These are phyloP conservation scores for Parasarocladium wereldwijsianum DNA, from an alignment of 2,329 filamentous ascomycete species.

Conservation along the genomic window DNA sequence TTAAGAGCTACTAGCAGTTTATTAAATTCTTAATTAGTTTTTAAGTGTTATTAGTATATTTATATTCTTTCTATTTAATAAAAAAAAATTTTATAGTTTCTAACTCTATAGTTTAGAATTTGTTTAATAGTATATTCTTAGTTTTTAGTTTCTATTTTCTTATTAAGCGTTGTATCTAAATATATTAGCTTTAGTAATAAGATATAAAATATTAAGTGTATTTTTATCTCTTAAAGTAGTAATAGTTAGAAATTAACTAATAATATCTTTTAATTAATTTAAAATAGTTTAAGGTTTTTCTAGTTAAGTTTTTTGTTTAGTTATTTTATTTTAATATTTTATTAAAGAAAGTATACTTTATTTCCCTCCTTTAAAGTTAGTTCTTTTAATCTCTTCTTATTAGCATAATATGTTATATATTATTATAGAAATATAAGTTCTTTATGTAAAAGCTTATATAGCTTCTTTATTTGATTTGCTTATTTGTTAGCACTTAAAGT, in stretches of 20 bases:
- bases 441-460: conserved; percentile 5
- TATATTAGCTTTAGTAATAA: conserved; percentile 7
- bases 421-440: no score
- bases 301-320: conserved; percentile 8
- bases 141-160: conserved; percentile 2
- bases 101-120: neutral
- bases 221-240: conserved; percentile 4
- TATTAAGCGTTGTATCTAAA: conserved; percentile 4
- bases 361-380: conserved; percentile 7
- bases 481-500: neutral
- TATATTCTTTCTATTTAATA: conserved; percentile 8
- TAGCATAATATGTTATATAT: conserved; percentile 6
- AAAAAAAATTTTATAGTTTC: conserved; percentile 6
- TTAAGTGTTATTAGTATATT: conserved; percentile 7
- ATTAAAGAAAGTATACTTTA: conserved; percentile 8
- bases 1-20: no score
- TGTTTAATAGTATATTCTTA: conserved; percentile 1
- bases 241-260: conserved; percentile 8
- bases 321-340: conserved; percentile 8
- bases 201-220: conserved; percentile 9
- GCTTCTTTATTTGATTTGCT: conserved; percentile 2
- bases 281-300: conserved; percentile 9
- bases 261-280: conserved; percentile 7
- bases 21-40: conserved; percentile 6
- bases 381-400: conserved; percentile 7